Evolutionary conservation across 495 filamentous ascomycete species (phyloP).

Genomic region (Hypoxylon trugodes): DNA sequence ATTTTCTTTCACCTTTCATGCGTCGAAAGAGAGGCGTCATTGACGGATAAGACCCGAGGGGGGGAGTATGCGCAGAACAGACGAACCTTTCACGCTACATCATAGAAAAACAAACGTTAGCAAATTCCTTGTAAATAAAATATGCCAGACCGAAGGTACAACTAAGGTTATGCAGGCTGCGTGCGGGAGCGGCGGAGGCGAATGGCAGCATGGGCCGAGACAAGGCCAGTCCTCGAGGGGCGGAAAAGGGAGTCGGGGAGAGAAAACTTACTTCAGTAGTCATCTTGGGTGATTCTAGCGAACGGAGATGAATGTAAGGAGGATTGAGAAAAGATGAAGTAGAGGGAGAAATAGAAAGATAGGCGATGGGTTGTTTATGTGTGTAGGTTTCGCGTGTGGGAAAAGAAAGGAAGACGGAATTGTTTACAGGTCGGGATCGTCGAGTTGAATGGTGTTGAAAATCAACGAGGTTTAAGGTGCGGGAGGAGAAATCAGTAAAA

Average conservation of each 20-base stretch:
- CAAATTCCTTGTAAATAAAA: constrained; percentile 36
- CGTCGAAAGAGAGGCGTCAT: constrained; percentile 12
- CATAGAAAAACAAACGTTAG: constrained; percentile 52
- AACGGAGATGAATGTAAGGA: constrained; percentile 19
- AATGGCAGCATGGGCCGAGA: constrained; percentile 43
- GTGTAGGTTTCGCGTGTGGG: constrained; percentile 37
- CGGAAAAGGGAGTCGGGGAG: constrained; percentile 38
- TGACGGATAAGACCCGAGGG: constrained; percentile 25
- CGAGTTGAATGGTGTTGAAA: constrained; percentile 42
- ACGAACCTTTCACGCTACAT: constrained; percentile 85
- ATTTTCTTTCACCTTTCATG: constrained; percentile 21
- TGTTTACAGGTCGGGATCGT: constrained; percentile 48
- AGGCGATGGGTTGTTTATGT: constrained; percentile 33
- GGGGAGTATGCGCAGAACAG: constrained; percentile 26
- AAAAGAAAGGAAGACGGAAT: constrained; percentile 36
- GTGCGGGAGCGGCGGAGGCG: constrained; percentile 29
- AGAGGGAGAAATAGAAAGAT: constrained; percentile 24
- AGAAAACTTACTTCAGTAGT: constrained; percentile 70
- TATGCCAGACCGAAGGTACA: constrained; percentile 17
- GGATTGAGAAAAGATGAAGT: constrained; percentile 41
- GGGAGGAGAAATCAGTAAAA: constrained; percentile 47
- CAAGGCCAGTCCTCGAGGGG: constrained; percentile 40
- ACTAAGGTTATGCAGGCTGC: constrained; percentile 27
- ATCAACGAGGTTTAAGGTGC: constrained; percentile 48
- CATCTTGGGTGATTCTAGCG: constrained; percentile 61